phyloP scores from a whole-genome alignment of 2,329 filamentous ascomycete genomes.

The Cladophialophora bantiana region DNA sequence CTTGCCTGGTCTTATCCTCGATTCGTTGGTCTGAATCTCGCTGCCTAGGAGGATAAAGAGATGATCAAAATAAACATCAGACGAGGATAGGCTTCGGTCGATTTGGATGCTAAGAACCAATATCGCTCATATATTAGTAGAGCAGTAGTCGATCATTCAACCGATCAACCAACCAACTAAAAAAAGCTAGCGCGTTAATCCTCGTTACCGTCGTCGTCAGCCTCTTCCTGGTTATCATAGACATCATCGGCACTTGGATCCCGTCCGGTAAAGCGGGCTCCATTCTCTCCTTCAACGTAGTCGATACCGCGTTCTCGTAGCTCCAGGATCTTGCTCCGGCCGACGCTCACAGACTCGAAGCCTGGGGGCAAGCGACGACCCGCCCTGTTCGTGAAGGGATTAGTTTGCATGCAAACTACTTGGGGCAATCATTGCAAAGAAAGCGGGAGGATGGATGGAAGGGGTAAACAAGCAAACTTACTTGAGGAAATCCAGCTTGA shows the following conservation, averaged over 20 bases:
- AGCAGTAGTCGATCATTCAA: background rate
- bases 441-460: background rate
- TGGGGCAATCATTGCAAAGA: background rate
- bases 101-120: too few species aligned
- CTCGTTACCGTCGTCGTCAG: background rate
- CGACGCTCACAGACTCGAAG: constrained; percentile 37
- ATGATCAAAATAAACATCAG: too few species aligned
- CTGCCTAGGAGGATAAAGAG: too few species aligned
- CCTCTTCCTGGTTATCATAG: background rate
- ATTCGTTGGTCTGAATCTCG: too few species aligned
- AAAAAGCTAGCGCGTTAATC: background rate
- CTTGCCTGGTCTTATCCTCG: too few species aligned
- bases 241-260: background rate
- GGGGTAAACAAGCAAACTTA: constrained; percentile 1
- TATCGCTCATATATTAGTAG: too few species aligned
- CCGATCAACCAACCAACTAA: background rate
- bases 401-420: background rate
- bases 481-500: constrained; percentile 57
- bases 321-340: constrained; percentile 18
- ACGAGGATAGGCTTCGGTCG: too few species aligned
- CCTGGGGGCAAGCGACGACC: constrained; percentile 30
- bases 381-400: constrained; percentile 14
- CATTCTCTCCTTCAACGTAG: constrained; percentile 20
- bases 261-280: background rate
- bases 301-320: constrained; percentile 32